Percentiles rank a stretch among this genome's conserved stretches.
Evolutionary conservation across 352 stramenopile species (phyloP).

Genomic region (Pythium volutum): DNA sequence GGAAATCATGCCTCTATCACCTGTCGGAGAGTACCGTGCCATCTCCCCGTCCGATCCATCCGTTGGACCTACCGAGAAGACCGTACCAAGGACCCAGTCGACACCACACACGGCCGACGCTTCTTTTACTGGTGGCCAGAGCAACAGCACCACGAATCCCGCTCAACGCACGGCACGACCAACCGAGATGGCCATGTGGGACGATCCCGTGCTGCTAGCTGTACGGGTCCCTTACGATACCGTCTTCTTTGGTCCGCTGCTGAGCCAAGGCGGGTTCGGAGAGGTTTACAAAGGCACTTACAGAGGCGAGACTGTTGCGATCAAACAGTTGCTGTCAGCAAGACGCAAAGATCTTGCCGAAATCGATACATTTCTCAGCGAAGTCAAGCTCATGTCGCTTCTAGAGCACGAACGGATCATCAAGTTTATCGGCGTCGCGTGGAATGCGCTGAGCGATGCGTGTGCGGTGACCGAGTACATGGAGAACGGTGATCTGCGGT

Average conservation of each 20-base stretch:
- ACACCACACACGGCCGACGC: background rate
- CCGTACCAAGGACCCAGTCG: background rate
- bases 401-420: conserved; percentile 29
- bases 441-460: conserved; percentile 11
- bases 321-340: conserved; percentile 43
- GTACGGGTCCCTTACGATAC: conserved; percentile 1
- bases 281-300: conserved; percentile 39
- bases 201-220: conserved; percentile 7
- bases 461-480: conserved; percentile 13
- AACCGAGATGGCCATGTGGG: conserved; percentile 5
- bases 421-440: conserved; percentile 5
- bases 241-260: conserved; percentile 2
- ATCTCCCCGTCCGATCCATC: background rate
- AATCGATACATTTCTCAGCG: conserved; percentile 36
- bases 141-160: too few species aligned
- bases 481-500: conserved; percentile 36
- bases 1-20: conserved; percentile 1
- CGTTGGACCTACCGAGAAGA: background rate
- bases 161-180: background rate
- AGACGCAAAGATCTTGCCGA: conserved; percentile 26
- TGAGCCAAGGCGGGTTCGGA: conserved; percentile 19
- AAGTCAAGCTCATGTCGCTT: conserved; percentile 45
- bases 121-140: background rate
- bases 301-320: conserved; percentile 27
- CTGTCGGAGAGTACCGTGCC: background rate